Percentiles rank a stretch among this genome's conserved stretches.
phyloP scores from a whole-genome alignment of 169 alveolate species.

The Plasmodium malariae region DNA sequence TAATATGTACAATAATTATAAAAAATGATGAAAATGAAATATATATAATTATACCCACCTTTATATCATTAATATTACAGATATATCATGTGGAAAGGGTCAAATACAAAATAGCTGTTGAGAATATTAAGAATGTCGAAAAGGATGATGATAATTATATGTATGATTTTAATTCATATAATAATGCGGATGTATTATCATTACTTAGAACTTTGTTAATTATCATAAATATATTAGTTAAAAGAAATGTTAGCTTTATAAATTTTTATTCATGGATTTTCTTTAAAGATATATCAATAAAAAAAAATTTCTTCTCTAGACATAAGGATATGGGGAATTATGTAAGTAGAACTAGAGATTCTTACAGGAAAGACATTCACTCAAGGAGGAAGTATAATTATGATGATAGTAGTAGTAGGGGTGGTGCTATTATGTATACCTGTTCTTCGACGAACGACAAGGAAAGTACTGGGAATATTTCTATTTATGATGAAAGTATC shows the following conservation, averaged over 20 bases:
- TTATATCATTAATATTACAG: conserved; percentile 62
- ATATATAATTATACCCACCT: conserved; percentile 72
- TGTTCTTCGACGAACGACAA: no score
- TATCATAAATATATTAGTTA: conserved; percentile 53
- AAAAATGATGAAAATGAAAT: conserved; percentile 76
- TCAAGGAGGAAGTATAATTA: no score
- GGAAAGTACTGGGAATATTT: no score
- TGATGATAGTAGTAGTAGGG: no score
- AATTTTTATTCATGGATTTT: conserved; percentile 74
- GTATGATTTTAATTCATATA: conserved; percentile 56
- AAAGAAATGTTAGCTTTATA: conserved; percentile 49
- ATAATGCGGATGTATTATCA: conserved; percentile 50
- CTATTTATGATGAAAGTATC: no score
- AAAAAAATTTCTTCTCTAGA: conserved; percentile 19
- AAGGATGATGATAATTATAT: conserved; percentile 70
- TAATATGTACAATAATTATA: conserved; percentile 55
- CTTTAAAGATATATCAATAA: conserved; percentile 50
- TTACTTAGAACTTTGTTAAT: conserved; percentile 52
- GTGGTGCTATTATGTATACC: no score
- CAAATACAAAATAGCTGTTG: conserved; percentile 54
- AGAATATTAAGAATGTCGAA: conserved; percentile 22
- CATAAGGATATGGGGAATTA: conserved; percentile 20
- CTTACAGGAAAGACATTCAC: no score
- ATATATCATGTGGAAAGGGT: conserved; percentile 73
- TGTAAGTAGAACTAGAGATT: neutral